A percentile compares a stretch with the other conserved stretches of the same genome.
These are phyloP conservation scores for Naganishia albida DNA, from an alignment of 1,284 basidiomycete genomes.

Conservation along the genomic window DNA sequence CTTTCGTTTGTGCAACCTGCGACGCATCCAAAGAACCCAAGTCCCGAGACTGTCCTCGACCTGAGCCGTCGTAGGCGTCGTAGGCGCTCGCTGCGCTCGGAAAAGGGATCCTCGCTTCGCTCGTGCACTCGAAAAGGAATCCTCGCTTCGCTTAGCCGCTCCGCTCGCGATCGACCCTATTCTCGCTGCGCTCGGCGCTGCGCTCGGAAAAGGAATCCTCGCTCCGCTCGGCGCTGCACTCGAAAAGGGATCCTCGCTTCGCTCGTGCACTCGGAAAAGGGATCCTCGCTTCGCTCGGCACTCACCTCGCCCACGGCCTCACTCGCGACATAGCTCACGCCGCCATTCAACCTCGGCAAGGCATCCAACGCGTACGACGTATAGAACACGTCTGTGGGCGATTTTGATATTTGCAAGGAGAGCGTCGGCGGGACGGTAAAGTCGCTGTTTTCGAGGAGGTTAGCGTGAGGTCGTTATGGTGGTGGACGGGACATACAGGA, in stretches of 20 bases:
- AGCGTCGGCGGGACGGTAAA: conserved; percentile 48
- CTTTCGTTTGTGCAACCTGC: background rate
- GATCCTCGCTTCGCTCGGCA: background rate
- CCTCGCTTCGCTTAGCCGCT: no score
- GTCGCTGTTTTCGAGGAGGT: conserved; percentile 38
- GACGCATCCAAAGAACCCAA: no score
- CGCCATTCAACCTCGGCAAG: conserved; percentile 86
- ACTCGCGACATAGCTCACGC: conserved; percentile 88
- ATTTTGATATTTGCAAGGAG: conserved; percentile 75
- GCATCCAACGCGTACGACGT: conserved; percentile 90
- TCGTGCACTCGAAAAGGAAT: no score
- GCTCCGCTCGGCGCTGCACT: background rate
- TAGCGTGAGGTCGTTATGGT: no score
- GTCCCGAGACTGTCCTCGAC: no score
- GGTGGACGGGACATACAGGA: conserved; percentile 39
- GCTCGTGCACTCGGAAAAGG: background rate
- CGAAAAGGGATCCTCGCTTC: background rate
- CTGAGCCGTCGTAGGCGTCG: no score
- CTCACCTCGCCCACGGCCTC: conserved; percentile 58
- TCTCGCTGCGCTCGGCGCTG: conserved; percentile 4
- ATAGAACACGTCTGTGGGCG: conserved; percentile 83
- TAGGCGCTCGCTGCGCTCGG: no score
- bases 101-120: background rate
- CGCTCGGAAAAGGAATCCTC: background rate
- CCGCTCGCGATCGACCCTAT: background rate